Percentiles rank a stretch among this genome's conserved stretches.
Conservation (phyloP, 345 rosid species). For the Passiflora organensis region DNA sequence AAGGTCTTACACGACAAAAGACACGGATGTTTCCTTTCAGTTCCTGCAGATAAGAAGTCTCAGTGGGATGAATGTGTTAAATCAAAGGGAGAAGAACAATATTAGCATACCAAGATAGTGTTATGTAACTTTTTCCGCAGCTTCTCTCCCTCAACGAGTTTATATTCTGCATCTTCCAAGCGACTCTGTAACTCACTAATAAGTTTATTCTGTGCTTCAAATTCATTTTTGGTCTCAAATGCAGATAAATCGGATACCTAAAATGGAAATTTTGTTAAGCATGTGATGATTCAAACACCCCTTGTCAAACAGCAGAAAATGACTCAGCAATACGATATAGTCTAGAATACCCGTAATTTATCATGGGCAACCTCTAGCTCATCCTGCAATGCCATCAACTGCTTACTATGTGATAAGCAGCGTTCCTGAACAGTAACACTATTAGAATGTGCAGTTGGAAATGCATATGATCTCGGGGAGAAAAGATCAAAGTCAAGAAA, state of each 20-base stretch:
- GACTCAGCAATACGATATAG: neutral
- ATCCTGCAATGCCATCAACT: constrained; percentile 58
- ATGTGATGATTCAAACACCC: constrained; percentile 7
- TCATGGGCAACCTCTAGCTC: constrained; percentile 59
- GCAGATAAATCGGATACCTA: constrained; percentile 74
- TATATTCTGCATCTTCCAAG: constrained; percentile 77
- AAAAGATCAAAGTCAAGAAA: neutral
- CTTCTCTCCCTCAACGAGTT: constrained; percentile 87
- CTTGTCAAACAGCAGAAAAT: neutral
- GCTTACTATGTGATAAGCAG: constrained; percentile 59
- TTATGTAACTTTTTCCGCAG: constrained; percentile 91
- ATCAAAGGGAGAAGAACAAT: neutral
- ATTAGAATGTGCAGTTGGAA: constrained; percentile 8
- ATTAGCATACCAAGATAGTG: constrained; percentile 70
- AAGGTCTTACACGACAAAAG: constrained; percentile 94
- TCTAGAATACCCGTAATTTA: constrained; percentile 47
- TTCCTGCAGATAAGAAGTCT: constrained; percentile 49
- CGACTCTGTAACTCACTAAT: constrained; percentile 56
- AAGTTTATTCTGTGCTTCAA: constrained; percentile 64
- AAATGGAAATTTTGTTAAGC: constrained; percentile 7
- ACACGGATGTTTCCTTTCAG: constrained; percentile 96
- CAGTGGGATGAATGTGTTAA: constrained; percentile 12
- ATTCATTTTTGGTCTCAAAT: constrained; percentile 67
- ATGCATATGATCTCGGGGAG: neutral
- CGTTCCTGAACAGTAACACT: constrained; percentile 43